Percentiles rank a stretch among this genome's conserved stretches.
These are phyloP conservation scores for Shiraia bambusicola DNA, from an alignment of 2,329 filamentous ascomycete species.

Conservation along the genomic window DNA sequence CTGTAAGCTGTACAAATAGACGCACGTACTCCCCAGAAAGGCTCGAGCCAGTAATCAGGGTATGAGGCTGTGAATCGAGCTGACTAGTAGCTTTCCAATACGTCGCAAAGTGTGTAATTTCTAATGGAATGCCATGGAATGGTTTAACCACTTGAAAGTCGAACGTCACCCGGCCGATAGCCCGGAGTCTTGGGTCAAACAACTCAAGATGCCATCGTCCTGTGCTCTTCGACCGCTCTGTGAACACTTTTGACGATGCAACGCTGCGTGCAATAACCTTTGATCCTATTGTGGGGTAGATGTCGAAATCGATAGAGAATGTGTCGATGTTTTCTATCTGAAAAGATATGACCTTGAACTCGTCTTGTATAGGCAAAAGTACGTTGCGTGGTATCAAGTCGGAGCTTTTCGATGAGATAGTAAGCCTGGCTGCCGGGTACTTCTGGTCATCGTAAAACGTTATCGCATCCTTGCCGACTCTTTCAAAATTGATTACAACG, in stretches of 20 bases:
- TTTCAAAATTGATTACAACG: conserved; percentile 87
- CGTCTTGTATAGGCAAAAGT: conserved; percentile 92
- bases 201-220: conserved; percentile 82
- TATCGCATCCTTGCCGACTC: conserved; percentile 71
- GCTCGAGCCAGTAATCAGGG: conserved; percentile 91
- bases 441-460: conserved; percentile 97
- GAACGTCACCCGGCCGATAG: conserved; percentile 92
- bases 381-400: conserved; percentile 96
- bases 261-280: conserved; percentile 97
- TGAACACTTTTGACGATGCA: conserved; percentile 84
- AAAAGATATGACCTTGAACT: conserved; percentile 89
- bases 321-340: conserved; percentile 91
- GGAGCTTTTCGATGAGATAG: conserved; percentile 93
- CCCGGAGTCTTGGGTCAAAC: conserved; percentile 86
- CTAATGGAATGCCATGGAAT: conserved; percentile 85
- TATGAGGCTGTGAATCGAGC: conserved; percentile 79
- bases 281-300: conserved; percentile 95
- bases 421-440: conserved; percentile 90
- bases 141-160: conserved; percentile 96
- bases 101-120: conserved; percentile 97
- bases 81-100: conserved; percentile 99
- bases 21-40: conserved; percentile 93
- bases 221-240: conserved; percentile 70
- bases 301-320: conserved; percentile 94
- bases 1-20: conserved; percentile 87